These are phyloP conservation scores for Sphaerobolus stellatus DNA, from an alignment of 1,284 basidiomycete genomes.

Conservation along the genomic window DNA sequence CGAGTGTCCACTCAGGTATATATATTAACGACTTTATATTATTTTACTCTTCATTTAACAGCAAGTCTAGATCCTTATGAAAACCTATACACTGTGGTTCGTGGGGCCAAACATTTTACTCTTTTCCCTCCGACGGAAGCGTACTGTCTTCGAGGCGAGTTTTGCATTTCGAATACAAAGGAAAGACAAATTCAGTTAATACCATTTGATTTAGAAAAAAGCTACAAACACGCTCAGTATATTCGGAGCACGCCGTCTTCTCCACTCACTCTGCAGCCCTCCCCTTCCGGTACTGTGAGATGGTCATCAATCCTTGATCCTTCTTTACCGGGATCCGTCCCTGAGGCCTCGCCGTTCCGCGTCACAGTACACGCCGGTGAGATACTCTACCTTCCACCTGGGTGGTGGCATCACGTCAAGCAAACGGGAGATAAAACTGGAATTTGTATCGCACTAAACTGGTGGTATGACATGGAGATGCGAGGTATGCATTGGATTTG, in stretches of 20 bases:
- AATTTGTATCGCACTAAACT: slow-evolving; percentile 73
- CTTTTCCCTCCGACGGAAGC: slow-evolving; percentile 84
- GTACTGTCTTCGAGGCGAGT: slow-evolving; percentile 74
- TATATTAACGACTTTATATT: background rate
- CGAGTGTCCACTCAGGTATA: slow-evolving; percentile 82
- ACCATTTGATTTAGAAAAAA: slow-evolving; percentile 57
- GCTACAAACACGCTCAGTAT: slow-evolving; percentile 71
- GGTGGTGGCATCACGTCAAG: slow-evolving; percentile 89
- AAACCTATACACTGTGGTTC: slow-evolving; percentile 85
- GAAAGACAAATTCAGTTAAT: no score
- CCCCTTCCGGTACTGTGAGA: slow-evolving; percentile 45
- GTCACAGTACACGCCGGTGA: slow-evolving; percentile 72
- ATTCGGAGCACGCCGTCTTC: slow-evolving; percentile 37
- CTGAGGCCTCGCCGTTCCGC: slow-evolving; percentile 60
- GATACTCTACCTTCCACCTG: slow-evolving; percentile 82
- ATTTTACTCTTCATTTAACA: no score
- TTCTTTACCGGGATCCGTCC: slow-evolving; percentile 41
- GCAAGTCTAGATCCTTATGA: slow-evolving; percentile 76
- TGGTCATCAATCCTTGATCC: slow-evolving; percentile 77
- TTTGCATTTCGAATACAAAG: no score
- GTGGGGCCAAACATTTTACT: slow-evolving; percentile 82
- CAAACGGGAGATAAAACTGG: slow-evolving; percentile 56
- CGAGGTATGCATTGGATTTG: slow-evolving; percentile 67
- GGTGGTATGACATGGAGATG: slow-evolving; percentile 84
- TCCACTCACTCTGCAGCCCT: slow-evolving; percentile 47